Evolutionary conservation across 75 land plant genomes (phyloP).

Genomic region (Larix kaempferi): DNA sequence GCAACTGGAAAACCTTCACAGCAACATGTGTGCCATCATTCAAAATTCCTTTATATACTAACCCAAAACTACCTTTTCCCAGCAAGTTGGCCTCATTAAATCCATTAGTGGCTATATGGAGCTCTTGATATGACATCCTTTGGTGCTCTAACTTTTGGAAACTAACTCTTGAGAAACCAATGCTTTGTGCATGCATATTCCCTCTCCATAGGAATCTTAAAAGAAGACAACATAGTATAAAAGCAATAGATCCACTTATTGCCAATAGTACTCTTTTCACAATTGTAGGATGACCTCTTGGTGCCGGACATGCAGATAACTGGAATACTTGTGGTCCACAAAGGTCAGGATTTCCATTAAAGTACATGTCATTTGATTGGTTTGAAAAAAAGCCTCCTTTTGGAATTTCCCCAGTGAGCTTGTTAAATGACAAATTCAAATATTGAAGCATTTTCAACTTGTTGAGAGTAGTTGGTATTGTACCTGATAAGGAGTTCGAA

Average conservation of each 20-base stretch:
- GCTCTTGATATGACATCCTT: conserved; percentile 8
- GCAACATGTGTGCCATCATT: conserved; percentile 5
- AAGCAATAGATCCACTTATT: neutral
- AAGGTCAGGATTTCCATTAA: too few species aligned
- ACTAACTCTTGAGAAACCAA: too few species aligned
- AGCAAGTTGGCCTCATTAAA: neutral
- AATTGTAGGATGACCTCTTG: conserved; percentile 2
- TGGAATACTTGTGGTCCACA: neutral
- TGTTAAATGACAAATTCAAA: too few species aligned
- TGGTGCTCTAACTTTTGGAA: neutral
- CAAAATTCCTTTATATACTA: neutral
- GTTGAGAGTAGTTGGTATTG: neutral
- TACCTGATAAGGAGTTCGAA: conserved; percentile 18
- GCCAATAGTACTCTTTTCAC: neutral
- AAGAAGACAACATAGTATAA: neutral
- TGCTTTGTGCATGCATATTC: neutral
- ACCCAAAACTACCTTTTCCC: conserved; percentile 1
- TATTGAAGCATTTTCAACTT: neutral
- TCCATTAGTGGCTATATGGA: neutral
- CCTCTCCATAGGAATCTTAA: neutral
- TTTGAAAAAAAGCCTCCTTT: too few species aligned
- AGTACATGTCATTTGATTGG: too few species aligned
- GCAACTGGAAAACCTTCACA: neutral
- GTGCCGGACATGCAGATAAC: conserved; percentile 11
- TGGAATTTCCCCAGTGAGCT: too few species aligned